These are phyloP conservation scores for Xerocomellus chrysenteron DNA, from an alignment of 768 basidiomycete species.

Conservation along the genomic window DNA sequence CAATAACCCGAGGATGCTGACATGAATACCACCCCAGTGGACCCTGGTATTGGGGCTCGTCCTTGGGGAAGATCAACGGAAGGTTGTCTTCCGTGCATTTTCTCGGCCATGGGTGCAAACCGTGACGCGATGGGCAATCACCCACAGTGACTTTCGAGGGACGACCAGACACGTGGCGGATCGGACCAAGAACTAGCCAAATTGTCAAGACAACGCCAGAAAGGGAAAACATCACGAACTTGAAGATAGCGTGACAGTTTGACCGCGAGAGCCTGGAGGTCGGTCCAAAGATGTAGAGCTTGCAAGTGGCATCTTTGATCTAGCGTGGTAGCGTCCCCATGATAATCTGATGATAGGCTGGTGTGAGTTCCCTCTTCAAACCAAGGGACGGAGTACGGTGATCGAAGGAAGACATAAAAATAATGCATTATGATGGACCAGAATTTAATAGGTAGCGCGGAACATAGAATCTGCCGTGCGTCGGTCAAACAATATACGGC, in stretches of 20 bases:
- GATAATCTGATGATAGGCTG: too few relatives aligned
- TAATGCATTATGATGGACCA: constrained; percentile 11
- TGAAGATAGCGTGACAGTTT: too few relatives aligned
- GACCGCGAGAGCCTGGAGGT: too few relatives aligned
- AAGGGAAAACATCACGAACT: too few relatives aligned
- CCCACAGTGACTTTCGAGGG: too few relatives aligned
- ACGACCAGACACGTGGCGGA: not conserved
- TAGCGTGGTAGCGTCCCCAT: too few relatives aligned
- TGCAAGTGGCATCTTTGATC: too few relatives aligned
- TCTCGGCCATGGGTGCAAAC: not conserved
- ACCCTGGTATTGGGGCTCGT: not conserved
- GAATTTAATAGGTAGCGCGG: constrained; percentile 8
- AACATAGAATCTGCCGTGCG: not conserved
- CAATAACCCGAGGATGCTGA: not conserved
- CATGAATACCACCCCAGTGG: not conserved
- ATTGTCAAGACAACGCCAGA: too few relatives aligned
- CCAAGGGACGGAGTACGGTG: not conserved
- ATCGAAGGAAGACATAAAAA: not conserved
- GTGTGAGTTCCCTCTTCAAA: too few relatives aligned
- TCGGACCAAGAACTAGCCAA: not conserved
- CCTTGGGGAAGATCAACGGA: too few relatives aligned
- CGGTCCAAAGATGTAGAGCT: too few relatives aligned
- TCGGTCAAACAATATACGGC: not conserved
- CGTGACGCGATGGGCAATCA: too few relatives aligned
- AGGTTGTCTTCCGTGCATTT: not conserved